These are phyloP conservation scores for Filobasidium uniguttulatum DNA, from an alignment of 1,284 basidiomycete species.

Conservation along the genomic window DNA sequence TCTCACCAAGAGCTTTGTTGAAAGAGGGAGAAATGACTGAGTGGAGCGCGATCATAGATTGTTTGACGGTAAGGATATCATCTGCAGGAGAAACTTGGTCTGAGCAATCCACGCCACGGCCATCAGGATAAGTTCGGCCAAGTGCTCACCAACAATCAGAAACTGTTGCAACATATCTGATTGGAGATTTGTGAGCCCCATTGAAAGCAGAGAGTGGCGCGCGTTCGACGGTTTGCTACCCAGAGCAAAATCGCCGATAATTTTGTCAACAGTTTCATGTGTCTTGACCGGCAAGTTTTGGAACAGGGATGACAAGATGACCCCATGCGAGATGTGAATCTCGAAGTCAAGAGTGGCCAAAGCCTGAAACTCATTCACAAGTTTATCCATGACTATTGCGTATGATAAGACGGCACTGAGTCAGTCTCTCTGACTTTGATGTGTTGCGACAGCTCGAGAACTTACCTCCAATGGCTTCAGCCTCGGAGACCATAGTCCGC, in stretches of 20 bases:
- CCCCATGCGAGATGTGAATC: constrained; percentile 34
- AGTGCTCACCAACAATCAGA: neutral
- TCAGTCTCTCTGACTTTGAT: neutral
- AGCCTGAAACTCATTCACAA: constrained; percentile 33
- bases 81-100: constrained; percentile 15
- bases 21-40: constrained; percentile 21
- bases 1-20: constrained; percentile 33
- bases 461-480: constrained; percentile 30
- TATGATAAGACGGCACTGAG: neutral
- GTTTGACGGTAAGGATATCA: constrained; percentile 22
- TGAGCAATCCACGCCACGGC: neutral
- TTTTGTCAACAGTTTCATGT: constrained; percentile 25
- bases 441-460: neutral
- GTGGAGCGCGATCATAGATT: constrained; percentile 23
- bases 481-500: constrained; percentile 32
- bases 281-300: constrained; percentile 18
- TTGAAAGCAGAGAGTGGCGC: neutral
- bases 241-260: constrained; percentile 16
- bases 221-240: neutral
- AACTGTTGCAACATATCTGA: neutral
- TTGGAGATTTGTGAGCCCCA: neutral
- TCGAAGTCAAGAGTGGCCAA: constrained; percentile 30
- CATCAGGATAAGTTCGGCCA: neutral
- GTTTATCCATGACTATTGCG: constrained; percentile 28
- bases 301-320: constrained; percentile 29